These are phyloP conservation scores for Endocarpon pusillum DNA, from an alignment of 495 filamentous ascomycete species.

Conservation along the genomic window DNA sequence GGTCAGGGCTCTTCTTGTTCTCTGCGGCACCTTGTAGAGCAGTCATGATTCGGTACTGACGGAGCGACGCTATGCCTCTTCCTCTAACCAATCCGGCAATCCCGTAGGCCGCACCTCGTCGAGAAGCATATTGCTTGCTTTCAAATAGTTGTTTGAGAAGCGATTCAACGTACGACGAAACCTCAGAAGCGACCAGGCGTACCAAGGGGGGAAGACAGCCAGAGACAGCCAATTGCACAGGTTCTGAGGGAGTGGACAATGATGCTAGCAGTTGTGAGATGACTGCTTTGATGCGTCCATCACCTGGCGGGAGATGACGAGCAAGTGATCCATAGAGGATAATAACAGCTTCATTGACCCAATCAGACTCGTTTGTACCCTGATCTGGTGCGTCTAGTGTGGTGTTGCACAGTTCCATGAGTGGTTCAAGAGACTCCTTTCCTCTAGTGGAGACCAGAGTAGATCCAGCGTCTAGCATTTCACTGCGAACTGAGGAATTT, in stretches of 20 bases:
- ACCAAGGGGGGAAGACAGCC: constrained; percentile 85
- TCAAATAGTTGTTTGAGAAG: constrained; percentile 63
- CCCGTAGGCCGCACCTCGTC: constrained; percentile 87
- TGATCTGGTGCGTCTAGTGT: constrained; percentile 69
- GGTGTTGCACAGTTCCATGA: constrained; percentile 82
- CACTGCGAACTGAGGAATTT: constrained; percentile 54
- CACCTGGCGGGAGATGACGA: constrained; percentile 66
- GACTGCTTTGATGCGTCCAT: constrained; percentile 68
- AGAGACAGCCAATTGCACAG: constrained; percentile 88
- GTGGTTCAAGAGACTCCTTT: constrained; percentile 59
- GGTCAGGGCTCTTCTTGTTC: constrained; percentile 79
- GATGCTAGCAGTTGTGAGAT: constrained; percentile 70
- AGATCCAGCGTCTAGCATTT: constrained; percentile 90
- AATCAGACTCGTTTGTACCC: constrained; percentile 57
- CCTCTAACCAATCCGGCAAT: constrained; percentile 80
- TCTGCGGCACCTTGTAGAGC: constrained; percentile 61
- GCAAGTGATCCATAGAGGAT: constrained; percentile 91
- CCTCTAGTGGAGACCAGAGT: constrained; percentile 64
- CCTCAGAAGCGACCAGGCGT: constrained; percentile 56
- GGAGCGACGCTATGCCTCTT: constrained; percentile 62
- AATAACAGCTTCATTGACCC: constrained; percentile 90
- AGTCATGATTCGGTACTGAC: constrained; percentile 72
- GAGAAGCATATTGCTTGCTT: constrained; percentile 74
- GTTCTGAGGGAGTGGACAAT: constrained; percentile 87
- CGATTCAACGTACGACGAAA: constrained; percentile 60